These are phyloP conservation scores for Athelia sp. DNA, from an alignment of 1,284 basidiomycete genomes.

Conservation along the genomic window DNA sequence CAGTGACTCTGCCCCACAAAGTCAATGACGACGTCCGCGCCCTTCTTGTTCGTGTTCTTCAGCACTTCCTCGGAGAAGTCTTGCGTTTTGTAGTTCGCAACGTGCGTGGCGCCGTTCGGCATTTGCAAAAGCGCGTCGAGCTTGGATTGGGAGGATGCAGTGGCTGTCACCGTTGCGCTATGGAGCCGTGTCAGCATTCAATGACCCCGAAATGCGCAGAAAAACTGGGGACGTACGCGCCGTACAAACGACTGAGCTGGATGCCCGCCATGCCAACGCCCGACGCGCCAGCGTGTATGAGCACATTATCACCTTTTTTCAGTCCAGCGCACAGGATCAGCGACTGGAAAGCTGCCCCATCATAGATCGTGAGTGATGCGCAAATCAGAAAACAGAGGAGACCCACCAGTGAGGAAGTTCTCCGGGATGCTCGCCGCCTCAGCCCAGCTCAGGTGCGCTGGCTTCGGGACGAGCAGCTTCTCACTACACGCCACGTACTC, in stretches of 20 bases:
- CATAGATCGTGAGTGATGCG: slow-evolving; percentile 4
- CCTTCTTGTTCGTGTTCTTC: slow-evolving; percentile 57
- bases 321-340: slow-evolving; percentile 68
- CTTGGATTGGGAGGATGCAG: slow-evolving; percentile 84
- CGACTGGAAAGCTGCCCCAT: slow-evolving; percentile 71
- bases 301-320: slow-evolving; percentile 68
- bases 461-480: slow-evolving; percentile 75
- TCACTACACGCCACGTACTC: slow-evolving; percentile 77
- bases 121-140: slow-evolving; percentile 70
- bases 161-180: slow-evolving; percentile 71
- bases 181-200: no score
- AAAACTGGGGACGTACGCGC: no score
- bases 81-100: slow-evolving; percentile 83
- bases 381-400: slow-evolving; percentile 6
- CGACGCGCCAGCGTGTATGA: slow-evolving; percentile 88
- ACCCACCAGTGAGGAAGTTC: slow-evolving; percentile 77
- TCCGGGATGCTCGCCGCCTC: slow-evolving; percentile 87
- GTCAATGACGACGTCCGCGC: slow-evolving; percentile 84
- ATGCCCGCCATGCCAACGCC: slow-evolving; percentile 91
- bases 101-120: slow-evolving; percentile 67
- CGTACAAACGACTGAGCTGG: slow-evolving; percentile 76
- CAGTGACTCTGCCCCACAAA: slow-evolving; percentile 86
- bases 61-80: slow-evolving; percentile 73
- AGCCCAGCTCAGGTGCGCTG: slow-evolving; percentile 69
- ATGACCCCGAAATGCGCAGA: no score